Evolutionary conservation across 768 basidiomycete species (phyloP).

Genomic region (Tricholomella constricta): DNA sequence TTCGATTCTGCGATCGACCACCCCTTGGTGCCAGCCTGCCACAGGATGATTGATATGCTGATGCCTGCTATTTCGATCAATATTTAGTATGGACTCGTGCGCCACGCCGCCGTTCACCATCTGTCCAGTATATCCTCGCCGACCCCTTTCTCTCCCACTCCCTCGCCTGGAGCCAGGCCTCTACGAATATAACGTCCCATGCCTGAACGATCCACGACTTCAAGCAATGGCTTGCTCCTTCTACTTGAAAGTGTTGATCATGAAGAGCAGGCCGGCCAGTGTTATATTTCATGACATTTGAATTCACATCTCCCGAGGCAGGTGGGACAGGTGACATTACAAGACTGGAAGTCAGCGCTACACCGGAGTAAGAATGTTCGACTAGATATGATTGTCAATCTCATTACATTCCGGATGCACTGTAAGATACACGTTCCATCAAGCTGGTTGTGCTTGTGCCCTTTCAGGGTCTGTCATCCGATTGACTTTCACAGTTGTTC

Average conservation of each 20-base stretch:
- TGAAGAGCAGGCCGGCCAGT: no score
- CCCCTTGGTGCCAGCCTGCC: constrained; percentile 6
- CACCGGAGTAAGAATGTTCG: no score
- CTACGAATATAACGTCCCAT: constrained; percentile 58
- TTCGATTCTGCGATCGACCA: background rate
- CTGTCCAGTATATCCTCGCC: constrained; percentile 40
- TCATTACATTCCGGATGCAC: no score
- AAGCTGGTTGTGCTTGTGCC: background rate
- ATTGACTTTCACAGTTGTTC: constrained; percentile 71
- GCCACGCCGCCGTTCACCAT: constrained; percentile 53
- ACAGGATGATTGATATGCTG: constrained; percentile 2
- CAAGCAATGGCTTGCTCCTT: constrained; percentile 43
- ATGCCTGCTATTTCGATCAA: constrained; percentile 6
- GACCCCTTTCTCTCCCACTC: constrained; percentile 36
- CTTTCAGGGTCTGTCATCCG: constrained; percentile 81
- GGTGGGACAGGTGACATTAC: no score
- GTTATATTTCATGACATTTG: no score
- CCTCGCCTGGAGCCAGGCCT: constrained; percentile 46
- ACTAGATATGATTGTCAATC: no score
- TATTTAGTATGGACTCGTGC: constrained; percentile 45
- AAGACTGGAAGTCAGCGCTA: no score
- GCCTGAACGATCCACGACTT: constrained; percentile 55
- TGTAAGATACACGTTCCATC: no score
- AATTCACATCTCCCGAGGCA: no score
- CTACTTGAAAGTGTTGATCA: no score